Evolutionary conservation across 148 eudicot genomes (phyloP).

Genomic region (Bassia scoparia): DNA sequence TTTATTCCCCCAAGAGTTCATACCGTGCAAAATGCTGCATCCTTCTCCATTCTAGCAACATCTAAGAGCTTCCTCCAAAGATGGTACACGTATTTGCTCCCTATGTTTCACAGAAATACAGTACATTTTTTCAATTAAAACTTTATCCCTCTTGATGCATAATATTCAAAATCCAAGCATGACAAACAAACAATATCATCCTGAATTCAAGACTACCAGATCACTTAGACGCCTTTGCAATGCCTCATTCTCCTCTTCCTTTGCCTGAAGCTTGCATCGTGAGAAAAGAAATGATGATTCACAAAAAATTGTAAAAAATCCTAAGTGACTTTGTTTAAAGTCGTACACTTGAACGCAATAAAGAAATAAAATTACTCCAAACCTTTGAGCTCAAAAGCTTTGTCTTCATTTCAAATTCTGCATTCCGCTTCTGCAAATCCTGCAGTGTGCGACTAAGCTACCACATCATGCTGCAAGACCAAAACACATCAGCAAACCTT

Average conservation of each 20-base stretch:
- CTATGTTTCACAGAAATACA: slow-evolving; percentile 35
- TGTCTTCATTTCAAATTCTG: slow-evolving; percentile 67
- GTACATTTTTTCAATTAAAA: slow-evolving; percentile 2
- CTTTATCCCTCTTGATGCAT: background rate
- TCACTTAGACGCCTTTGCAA: slow-evolving; percentile 64
- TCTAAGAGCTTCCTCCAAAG: slow-evolving; percentile 80
- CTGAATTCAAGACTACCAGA: slow-evolving; percentile 51
- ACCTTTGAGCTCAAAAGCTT: slow-evolving; percentile 55
- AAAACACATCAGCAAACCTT: slow-evolving; percentile 1
- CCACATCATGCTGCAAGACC: slow-evolving; percentile 63
- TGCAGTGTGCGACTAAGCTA: slow-evolving; percentile 74
- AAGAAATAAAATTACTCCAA: background rate
- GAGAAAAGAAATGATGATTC: slow-evolving; percentile 8
- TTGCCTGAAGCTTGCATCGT: slow-evolving; percentile 56
- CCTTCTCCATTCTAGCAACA: slow-evolving; percentile 98
- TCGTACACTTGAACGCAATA: background rate
- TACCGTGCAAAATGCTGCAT: slow-evolving; percentile 98
- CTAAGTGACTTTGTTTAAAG: too few species aligned
- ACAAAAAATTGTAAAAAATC: background rate
- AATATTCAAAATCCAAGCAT: background rate
- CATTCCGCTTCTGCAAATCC: slow-evolving; percentile 68
- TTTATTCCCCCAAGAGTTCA: background rate
- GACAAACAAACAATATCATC: background rate
- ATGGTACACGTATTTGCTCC: slow-evolving; percentile 77
- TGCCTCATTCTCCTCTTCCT: slow-evolving; percentile 53